Evolutionary conservation across 2,329 filamentous ascomycete species (phyloP), one percentile per base, ranked within the genome.

Genomic region (Pleomassaria siparia): DNA sequence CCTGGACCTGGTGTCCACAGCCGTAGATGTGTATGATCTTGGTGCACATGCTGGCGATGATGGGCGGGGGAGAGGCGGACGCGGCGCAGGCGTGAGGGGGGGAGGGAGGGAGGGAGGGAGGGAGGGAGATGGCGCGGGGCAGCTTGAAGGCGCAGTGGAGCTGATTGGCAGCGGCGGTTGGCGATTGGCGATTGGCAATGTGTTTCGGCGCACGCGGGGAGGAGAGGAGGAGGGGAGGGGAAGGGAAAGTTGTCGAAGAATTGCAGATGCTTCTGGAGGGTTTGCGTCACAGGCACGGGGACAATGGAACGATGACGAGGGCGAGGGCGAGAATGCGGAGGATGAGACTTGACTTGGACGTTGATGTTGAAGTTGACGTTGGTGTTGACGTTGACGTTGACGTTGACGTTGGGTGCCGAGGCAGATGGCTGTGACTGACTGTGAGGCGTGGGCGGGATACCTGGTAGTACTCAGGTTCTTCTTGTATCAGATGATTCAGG

Each of bases 21-120:
- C 68, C 65, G 62, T 77, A 78, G 44, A 64, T 61, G 66, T 77
- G 75, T 55, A 75, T 68, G 54, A 77, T 69, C 60, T 73, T 67
- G 48, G 70, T 75, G 63, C 76, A 78, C 74, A 77, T 77, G 59
- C 44, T 58, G 58, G 58, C 53, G 54, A 46, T 44, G 50, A 43
- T 29, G 13, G 9, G 20, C 10, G 16, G 32, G 12, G 46, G 36
- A 9, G 43, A 9, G 22, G 15, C 10, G 30, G 15, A 36, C 10
- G 37, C 15, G 21, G 40, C 10, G 25, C 29, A 26, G 40, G 41
- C 40, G 55, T 35, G 50, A 46, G 43, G 42, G n/a, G n/a, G 21
- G 45, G 36, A 15, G 32, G 47, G 46, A 53, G 49, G 47, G 53
- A 40, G 26, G 28, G 43, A 33, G n/a, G 49, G 47, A 9, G 29